phyloP scores from a whole-genome alignment of 2,329 filamentous ascomycete genomes.

The Alternaria sp. region DNA sequence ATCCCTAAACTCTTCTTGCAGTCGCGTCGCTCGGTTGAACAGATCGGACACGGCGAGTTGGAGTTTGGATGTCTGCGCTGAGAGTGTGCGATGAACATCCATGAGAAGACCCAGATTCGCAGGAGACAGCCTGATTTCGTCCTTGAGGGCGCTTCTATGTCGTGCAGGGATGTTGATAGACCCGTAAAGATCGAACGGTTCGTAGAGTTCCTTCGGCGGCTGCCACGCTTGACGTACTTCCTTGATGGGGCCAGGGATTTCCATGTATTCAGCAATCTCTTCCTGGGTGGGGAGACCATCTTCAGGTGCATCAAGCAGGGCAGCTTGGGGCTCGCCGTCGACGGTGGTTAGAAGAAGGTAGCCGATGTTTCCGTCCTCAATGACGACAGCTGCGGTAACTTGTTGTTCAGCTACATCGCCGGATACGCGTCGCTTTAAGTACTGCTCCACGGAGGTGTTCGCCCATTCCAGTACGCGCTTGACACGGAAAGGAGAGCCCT shows the following conservation, averaged over 20 bases:
- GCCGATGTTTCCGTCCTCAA: constrained; percentile 65
- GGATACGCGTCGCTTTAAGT: constrained; percentile 52
- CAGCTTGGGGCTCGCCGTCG: constrained; percentile 60
- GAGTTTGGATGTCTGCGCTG: constrained; percentile 72
- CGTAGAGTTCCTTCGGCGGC: constrained; percentile 67
- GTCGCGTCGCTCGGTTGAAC: constrained; percentile 73
- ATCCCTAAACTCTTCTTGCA: constrained; percentile 72
- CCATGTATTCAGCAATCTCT: constrained; percentile 39
- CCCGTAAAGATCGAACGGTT: constrained; percentile 63
- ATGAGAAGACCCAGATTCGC: constrained; percentile 76
- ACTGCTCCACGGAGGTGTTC: constrained; percentile 59
- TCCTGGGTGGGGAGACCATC: constrained; percentile 39
- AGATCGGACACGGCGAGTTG: constrained; percentile 75
- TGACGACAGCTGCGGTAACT: constrained; percentile 60
- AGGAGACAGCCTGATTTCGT: constrained; percentile 74
- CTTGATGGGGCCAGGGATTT: constrained; percentile 24
- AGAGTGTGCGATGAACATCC: constrained; percentile 74
- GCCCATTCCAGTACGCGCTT: constrained; percentile 63
- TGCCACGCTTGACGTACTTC: constrained; percentile 73
- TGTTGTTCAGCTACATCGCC: constrained; percentile 31
- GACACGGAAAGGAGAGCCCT: constrained; percentile 65
- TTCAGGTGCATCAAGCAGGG: constrained; percentile 61
- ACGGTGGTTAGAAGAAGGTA: constrained; percentile 64
- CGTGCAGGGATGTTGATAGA: constrained; percentile 68
- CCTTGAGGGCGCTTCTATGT: constrained; percentile 68